Percentiles rank a stretch among this genome's conserved stretches.
phyloP scores from a whole-genome alignment of 78 protist genomes.

The Pelomyxa schiedti region DNA sequence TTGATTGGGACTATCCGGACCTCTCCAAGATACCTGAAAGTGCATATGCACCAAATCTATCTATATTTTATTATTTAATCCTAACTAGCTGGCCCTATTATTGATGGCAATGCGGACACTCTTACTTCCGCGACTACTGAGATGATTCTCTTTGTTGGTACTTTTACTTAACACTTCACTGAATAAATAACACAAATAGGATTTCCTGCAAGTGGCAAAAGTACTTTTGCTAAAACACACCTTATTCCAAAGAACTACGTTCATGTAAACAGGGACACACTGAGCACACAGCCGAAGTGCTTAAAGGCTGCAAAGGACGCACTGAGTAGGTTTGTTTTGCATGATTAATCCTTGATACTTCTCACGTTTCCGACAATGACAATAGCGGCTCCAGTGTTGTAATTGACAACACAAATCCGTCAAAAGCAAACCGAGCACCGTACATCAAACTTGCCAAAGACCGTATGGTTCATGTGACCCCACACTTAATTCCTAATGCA shows the following conservation, averaged over 20 bases:
- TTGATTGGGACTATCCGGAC: background rate
- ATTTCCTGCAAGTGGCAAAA: constrained; percentile 65
- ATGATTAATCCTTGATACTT: too few species aligned
- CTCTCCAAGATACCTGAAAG: background rate
- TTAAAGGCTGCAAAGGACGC: constrained; percentile 19
- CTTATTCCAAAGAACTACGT: constrained; percentile 47
- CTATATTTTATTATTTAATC: too few species aligned
- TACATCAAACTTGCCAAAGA: constrained; percentile 16
- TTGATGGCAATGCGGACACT: background rate
- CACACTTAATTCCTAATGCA: background rate
- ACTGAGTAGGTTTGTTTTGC: too few species aligned
- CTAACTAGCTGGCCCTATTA: constrained; percentile 1
- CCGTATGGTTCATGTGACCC: background rate
- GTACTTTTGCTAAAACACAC: constrained; percentile 37
- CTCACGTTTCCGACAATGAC: too few species aligned
- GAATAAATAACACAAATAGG: too few species aligned
- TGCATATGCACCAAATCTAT: too few species aligned
- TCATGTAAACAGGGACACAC: constrained; percentile 31
- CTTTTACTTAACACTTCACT: too few species aligned
- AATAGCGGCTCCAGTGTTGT: constrained; percentile 39
- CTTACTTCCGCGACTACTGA: constrained; percentile 21
- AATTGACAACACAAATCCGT: constrained; percentile 66
- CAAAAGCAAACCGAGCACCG: constrained; percentile 8
- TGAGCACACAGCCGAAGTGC: constrained; percentile 12
- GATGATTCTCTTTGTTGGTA: constrained; percentile 47